Evolutionary conservation across 495 filamentous ascomycete species (phyloP).

Genomic region (Penicillium canariense): DNA sequence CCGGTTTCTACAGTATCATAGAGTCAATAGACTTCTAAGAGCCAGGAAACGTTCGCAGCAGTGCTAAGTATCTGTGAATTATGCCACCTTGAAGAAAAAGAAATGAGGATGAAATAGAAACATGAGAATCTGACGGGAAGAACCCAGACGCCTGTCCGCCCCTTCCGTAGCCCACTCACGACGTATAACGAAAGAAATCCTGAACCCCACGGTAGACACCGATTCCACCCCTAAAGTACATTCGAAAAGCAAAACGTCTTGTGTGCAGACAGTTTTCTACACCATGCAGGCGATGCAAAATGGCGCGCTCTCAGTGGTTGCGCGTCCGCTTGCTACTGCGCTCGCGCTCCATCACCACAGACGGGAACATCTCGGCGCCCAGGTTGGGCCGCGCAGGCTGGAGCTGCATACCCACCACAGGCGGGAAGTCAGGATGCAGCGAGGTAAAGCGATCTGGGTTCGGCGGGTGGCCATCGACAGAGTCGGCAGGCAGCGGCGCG

Average conservation of each 20-base stretch:
- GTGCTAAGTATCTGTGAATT: neutral
- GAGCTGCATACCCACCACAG: conserved; percentile 36
- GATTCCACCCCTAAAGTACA: neutral
- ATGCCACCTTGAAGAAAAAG: neutral
- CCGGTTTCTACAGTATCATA: neutral
- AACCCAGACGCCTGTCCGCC: neutral
- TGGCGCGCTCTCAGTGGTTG: conserved; percentile 19
- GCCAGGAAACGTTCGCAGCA: neutral
- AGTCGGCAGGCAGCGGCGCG: conserved; percentile 28
- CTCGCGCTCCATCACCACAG: conserved; percentile 25
- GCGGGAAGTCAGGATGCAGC: conserved; percentile 44
- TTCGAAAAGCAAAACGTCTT: neutral
- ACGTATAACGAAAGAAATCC: neutral
- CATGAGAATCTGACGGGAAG: conserved; percentile 1
- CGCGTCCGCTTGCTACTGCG: conserved; percentile 29
- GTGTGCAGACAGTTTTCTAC: neutral
- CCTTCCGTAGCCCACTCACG: neutral
- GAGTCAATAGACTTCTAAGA: neutral
- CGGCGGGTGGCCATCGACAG: conserved; percentile 30
- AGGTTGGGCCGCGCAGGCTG: conserved; percentile 21
- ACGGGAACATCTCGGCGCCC: conserved; percentile 24
- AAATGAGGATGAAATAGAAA: neutral
- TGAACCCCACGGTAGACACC: neutral
- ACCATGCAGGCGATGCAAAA: no score
- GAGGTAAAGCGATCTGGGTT: conserved; percentile 38